These are phyloP conservation scores for Yamadazyma epiphylla DNA, from an alignment of 1,139 yeast species.

Conservation along the genomic window DNA sequence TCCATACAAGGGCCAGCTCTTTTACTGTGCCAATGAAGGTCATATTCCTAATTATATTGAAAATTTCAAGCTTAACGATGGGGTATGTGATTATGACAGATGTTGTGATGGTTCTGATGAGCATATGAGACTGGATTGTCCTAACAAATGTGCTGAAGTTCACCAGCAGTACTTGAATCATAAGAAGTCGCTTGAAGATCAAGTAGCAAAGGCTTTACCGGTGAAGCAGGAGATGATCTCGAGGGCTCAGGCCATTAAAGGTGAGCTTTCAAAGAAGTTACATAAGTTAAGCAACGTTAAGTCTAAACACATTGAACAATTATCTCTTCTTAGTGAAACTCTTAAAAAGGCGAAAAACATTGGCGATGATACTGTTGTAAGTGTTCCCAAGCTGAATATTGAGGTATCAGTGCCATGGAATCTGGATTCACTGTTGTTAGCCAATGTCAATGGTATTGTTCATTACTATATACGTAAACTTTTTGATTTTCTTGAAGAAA, in stretches of 20 bases:
- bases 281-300: neutral
- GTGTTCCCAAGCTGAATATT: conserved; percentile 10
- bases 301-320: conserved; percentile 12
- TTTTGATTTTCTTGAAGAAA: conserved; percentile 7
- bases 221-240: conserved; percentile 20
- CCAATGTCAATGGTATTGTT: conserved; percentile 15
- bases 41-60: conserved; percentile 56
- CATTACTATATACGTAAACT: conserved; percentile 18
- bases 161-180: conserved; percentile 25
- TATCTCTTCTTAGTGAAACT: conserved; percentile 43
- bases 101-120: conserved; percentile 99
- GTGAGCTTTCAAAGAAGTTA: conserved; percentile 12
- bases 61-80: conserved; percentile 73
- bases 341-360: conserved; percentile 25
- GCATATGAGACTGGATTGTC: conserved; percentile 42
- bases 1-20: conserved; percentile 33
- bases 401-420: too few relatives aligned
- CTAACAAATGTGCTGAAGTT: conserved; percentile 54
- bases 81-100: conserved; percentile 81
- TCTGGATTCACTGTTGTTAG: conserved; percentile 1
- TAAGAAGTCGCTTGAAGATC: conserved; percentile 12
- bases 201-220: conserved; percentile 20
- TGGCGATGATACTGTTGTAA: conserved; percentile 5
- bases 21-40: conserved; percentile 79
- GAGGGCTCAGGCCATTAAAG: conserved; percentile 6